Evolutionary conservation across 345 rosid species (phyloP), one percentile per base, ranked within the genome.

Genomic region (Limnanthes douglasii): DNA sequence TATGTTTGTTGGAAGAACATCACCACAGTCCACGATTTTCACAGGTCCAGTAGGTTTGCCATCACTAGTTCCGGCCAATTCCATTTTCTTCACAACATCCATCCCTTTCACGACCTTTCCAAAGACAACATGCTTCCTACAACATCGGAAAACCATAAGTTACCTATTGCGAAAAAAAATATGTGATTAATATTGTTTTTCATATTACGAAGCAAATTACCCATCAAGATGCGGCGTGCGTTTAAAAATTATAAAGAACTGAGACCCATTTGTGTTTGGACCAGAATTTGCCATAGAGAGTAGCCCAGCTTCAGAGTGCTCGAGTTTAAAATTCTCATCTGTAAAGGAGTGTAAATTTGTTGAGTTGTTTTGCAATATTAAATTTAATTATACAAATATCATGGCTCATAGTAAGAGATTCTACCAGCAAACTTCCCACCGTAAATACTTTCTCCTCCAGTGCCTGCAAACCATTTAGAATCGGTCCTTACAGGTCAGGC

Each of bases 241-340:
- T 53, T 78, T 81, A 39, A 92, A 92, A 42, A 61, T 81, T 41
- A 92, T 60, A 60, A 92, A 85, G 59, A 92, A 85, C 46, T 92
- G 99, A 44, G 99, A 92, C 11, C 96, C 99, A 43, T 85, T 85
- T 43, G 94, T 78, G 70, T 73, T 59, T 31, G 93, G 83, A 51
- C 96, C 94, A 61, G 76, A 55, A 61, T 85, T 85, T 50, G 99
- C 96, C 99, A 92, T 78, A 4, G 94, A 92, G 43, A 92, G 99
- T 39, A 73, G 33, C 24, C 96, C 99, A 44, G 84, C 73, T 50
- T 62, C 86, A 40, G 80, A 73, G 52, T 92, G 99, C 46, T 48
- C 56, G 64, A 69, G 44, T 45, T 70, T 68, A 50, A 85, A 85
- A 56, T 81, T 85, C 72, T 92, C 99, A 62, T 92, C 99, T 85